A percentile compares a stretch with the other conserved stretches of the same genome.
Conservation (phyloP, 805 yeast genomes). For the Brettanomyces anomalus region DNA sequence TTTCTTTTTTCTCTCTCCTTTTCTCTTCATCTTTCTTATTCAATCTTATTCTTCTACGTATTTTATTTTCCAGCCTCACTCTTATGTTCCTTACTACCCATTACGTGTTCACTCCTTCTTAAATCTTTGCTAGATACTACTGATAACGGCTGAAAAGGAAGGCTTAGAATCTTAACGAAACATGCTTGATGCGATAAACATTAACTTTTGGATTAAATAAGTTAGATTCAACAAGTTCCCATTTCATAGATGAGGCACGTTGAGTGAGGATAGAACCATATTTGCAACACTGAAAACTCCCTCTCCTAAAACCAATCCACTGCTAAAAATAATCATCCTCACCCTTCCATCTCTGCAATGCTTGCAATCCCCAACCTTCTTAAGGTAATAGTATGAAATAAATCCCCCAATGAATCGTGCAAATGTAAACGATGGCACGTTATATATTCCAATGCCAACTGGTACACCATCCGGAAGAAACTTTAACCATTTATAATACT, state of each 20-base stretch:
- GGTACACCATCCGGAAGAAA: constrained; percentile 93
- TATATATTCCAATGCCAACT: constrained; percentile 93
- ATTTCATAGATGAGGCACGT: constrained; percentile 46
- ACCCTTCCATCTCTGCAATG: constrained; percentile 39
- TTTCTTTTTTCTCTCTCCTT: constrained; percentile 1
- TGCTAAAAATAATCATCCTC: constrained; percentile 75
- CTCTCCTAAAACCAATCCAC: constrained; percentile 91
- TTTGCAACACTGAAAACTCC: constrained; percentile 80
- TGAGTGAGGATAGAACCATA: constrained; percentile 65
- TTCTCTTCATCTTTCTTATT: background rate
- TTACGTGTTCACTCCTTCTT: background rate
- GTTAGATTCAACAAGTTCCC: no score
- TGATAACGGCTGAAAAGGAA: no score
- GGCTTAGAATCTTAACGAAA: no score
- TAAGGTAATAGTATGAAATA: constrained; percentile 50
- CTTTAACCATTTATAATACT: constrained; percentile 29
- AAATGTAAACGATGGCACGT: constrained; percentile 85
- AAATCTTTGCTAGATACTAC: constrained; percentile 1
- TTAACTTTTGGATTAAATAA: no score
- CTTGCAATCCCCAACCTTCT: constrained; percentile 13
- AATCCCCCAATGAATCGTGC: constrained; percentile 91
- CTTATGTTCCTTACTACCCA: background rate
- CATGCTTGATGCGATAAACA: no score
- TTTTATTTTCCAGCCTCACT: background rate
- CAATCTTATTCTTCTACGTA: background rate